Base-by-base conservation (phyloP, 2,329 filamentous ascomycete genomes). In the Aspergillus sp. region DNA sequence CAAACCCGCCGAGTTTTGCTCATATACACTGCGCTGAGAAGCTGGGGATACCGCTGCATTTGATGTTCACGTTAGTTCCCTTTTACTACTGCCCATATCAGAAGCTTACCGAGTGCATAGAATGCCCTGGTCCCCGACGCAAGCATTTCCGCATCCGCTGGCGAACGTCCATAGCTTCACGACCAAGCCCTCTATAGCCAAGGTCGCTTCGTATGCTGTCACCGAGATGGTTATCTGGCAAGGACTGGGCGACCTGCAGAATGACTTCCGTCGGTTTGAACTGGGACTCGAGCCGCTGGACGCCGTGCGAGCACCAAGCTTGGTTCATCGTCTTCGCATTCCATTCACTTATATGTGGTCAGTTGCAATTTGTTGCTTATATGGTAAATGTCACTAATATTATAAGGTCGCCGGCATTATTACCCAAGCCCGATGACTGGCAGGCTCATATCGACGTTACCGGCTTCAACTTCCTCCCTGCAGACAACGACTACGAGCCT, bases 211-310 rank as follows among this genome's bases (percentile, higher is more conserved):
- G 0, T 96, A 96, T 67, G 86, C 87, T 0, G 78, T 96, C 23
- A 89, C 95, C 4, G 91, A 96, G 63, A 89, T 93, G 84, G 84
- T 96, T 79, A 93, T 90, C 5, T 96, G 91, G 90, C 90, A 96
- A 75, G 91, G 91, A 0, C 77, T 96, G 9, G 91, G 92, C 50
- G 92, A 96, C 73, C 80, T 96, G 9, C 92, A 96, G 71, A 67
- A 67, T 37, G 23, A 59, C 21, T 66, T 64, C 43, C 62, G 64
- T 9, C 55, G 58, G 4, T 57, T 87, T 61, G 84, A 84, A n/a
- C 80, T 96, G 1, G 88, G 89, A 39, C 78, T 96, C 1, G 88
- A 93, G 35, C 84, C 88, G 0, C 81, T 96, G 40, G 91, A 88
- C 61, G 77, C 90, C 12, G 86, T 95, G 54, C 92, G 88, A 85